These are phyloP conservation scores for Gloeostereum incarnatum DNA, from an alignment of 768 basidiomycete species.

Conservation along the genomic window DNA sequence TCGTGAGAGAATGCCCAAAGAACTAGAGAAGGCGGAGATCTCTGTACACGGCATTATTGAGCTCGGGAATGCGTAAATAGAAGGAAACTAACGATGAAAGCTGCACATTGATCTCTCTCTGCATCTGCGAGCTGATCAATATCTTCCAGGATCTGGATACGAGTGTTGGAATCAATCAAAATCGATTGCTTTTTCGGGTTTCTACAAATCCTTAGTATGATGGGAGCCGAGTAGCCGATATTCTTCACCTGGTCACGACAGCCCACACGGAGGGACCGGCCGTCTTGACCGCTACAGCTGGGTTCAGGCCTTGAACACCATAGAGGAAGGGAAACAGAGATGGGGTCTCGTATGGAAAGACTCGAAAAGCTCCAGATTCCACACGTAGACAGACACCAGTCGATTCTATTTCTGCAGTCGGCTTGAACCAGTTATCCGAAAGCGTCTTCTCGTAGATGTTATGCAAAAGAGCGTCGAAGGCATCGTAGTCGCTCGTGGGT, in stretches of 20 bases:
- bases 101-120: conserved; percentile 66
- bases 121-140: conserved; percentile 61
- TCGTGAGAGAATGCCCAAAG: conserved; percentile 65
- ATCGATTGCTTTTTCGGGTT: no score
- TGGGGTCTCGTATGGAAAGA: conserved; percentile 81
- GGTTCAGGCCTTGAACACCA: conserved; percentile 68
- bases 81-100: no score
- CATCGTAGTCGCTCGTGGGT: conserved; percentile 62
- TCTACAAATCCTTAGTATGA: no score
- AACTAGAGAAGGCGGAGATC: no score
- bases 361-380: conserved; percentile 45
- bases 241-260: conserved; percentile 28
- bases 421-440: conserved; percentile 78
- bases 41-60: no score
- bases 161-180: conserved; percentile 70
- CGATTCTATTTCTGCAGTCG: conserved; percentile 57
- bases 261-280: conserved; percentile 72
- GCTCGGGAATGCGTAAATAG: no score
- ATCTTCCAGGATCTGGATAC: conserved; percentile 75
- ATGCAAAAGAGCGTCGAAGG: conserved; percentile 72
- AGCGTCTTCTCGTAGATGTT: conserved; percentile 60
- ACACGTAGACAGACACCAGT: conserved; percentile 72
- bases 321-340: conserved; percentile 71
- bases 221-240: no score
- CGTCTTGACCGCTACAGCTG: conserved; percentile 76